phyloP scores from a whole-genome alignment of 768 basidiomycete species.

The Coprinellus micaceus region DNA sequence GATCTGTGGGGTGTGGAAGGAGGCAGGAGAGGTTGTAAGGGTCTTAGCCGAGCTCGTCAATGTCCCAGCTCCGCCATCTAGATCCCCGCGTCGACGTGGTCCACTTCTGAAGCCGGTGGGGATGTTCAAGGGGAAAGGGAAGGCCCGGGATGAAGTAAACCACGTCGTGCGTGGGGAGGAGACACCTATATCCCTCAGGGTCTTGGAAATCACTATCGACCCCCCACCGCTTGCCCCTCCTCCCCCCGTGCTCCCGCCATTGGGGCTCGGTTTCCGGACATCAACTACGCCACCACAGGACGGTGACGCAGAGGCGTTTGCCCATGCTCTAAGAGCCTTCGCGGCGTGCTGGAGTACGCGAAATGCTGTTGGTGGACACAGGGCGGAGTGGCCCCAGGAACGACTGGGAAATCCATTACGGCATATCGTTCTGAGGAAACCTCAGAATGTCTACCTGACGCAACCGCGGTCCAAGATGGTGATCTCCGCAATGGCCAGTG shows the following conservation, averaged over 20 bases:
- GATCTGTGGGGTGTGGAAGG: conserved; percentile 38
- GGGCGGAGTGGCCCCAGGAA: background rate
- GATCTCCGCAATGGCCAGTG: conserved; percentile 42
- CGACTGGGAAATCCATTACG: conserved; percentile 21
- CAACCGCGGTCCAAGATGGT: conserved; percentile 43
- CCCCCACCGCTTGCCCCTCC: conserved; percentile 22
- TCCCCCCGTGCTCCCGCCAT: background rate
- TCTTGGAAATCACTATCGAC: conserved; percentile 38
- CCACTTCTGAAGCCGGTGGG: too few relatives aligned
- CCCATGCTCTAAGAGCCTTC: background rate
- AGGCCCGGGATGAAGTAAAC: background rate
- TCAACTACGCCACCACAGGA: background rate
- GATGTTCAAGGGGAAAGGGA: conserved; percentile 7
- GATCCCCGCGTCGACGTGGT: too few relatives aligned
- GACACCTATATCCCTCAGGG: conserved; percentile 11
- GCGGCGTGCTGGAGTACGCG: background rate
- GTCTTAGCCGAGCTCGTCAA: conserved; percentile 14
- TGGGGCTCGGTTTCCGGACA: background rate
- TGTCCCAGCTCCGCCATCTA: background rate
- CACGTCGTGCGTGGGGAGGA: background rate
- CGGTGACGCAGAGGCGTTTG: background rate
- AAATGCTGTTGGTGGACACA: too few relatives aligned
- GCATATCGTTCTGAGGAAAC: conserved; percentile 53
- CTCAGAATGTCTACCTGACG: conserved; percentile 50
- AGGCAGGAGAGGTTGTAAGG: conserved; percentile 36